phyloP scores from a whole-genome alignment of 2,329 filamentous ascomycete genomes.

The Fulvia fulva region DNA sequence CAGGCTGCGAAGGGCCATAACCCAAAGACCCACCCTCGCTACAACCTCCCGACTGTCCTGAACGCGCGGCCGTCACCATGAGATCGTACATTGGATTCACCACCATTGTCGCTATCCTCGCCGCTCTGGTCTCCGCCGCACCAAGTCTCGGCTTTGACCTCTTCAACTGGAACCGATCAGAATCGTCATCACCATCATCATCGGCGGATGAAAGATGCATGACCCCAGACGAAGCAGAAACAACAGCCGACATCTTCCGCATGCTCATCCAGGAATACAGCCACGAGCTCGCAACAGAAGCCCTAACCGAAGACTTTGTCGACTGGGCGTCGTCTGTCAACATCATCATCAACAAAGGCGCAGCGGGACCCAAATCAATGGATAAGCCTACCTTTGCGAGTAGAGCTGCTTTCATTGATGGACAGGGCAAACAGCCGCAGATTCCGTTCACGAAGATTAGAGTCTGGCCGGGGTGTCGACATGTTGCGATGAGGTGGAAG shows the following conservation, averaged over 20 bases:
- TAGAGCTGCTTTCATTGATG: slow-evolving; percentile 21
- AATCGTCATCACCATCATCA: not conserved
- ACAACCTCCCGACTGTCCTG: not conserved
- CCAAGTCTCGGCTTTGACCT: not conserved
- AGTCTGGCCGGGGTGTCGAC: slow-evolving; percentile 28
- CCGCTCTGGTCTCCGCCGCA: slow-evolving; percentile 1
- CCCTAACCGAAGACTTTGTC: slow-evolving; percentile 27
- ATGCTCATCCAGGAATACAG: slow-evolving; percentile 30
- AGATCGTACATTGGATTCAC: slow-evolving; percentile 1
- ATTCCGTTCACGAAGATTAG: slow-evolving; percentile 28
- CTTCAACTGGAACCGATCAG: not conserved
- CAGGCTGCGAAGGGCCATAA: not conserved
- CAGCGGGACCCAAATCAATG: slow-evolving; percentile 21
- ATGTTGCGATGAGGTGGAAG: slow-evolving; percentile 27
- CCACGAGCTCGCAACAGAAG: slow-evolving; percentile 21
- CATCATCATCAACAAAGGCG: slow-evolving; percentile 31
- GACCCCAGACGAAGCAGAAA: slow-evolving; percentile 17
- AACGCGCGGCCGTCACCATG: not conserved
- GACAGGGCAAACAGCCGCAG: slow-evolving; percentile 25
- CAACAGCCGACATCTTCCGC: slow-evolving; percentile 28
- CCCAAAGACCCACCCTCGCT: not conserved
- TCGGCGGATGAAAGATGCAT: slow-evolving; percentile 22
- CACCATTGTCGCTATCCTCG: slow-evolving; percentile 1
- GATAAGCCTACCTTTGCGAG: slow-evolving; percentile 20
- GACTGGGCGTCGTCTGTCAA: slow-evolving; percentile 33